Evolutionary conservation across 2,329 filamentous ascomycete species (phyloP), one percentile per base, ranked within the genome.

Genomic region (Stenocarpella maydis): DNA sequence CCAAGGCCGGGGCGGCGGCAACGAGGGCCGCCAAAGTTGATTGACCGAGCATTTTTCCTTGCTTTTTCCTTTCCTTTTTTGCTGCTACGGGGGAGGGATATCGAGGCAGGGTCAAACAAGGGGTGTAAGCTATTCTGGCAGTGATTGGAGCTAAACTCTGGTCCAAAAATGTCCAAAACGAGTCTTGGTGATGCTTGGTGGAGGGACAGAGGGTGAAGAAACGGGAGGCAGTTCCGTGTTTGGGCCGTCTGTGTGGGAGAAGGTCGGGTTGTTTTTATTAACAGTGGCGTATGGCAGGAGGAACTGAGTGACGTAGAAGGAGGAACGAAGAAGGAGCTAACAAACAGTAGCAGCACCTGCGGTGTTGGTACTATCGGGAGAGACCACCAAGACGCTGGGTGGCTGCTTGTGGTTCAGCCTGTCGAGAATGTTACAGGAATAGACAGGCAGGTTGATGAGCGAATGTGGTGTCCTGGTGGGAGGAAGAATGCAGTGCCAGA

Each of bases 1-100:
- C 80, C 74, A 69, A 34, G 19, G 43, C 68, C 37, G 71, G 69
- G 10, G 71, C 43, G 39, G 61, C 65, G 53, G 65, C 68, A 21
- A 39, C 53, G 61, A 72, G 54, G 39, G 67, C 67, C 67, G 58
- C 19, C 60, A 72, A 10, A 17, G 61, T 58, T 14, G 70, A 12
- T 28, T 37, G 52, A 41, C 49, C 61, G 49, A 65, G 66, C 71
- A 72, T 72, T 9, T 37, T 71, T n/a, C n/a, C n/a, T n/a, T n/a
- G n/a, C n/a, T n/a, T n/a, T n/a, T n/a, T n/a, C n/a, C n/a, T n/a
- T n/a, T n/a, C n/a, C n/a, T n/a, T n/a, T n/a, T n/a, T n/a, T n/a
- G n/a, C n/a, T n/a, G n/a, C n/a, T n/a, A n/a, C n/a, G n/a, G 65
- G 28, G 34, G 37, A 37, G 34, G 17, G 39, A 19, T 54, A 54